Conservation (phyloP, 257 asterid genomes). For the Forsythia suspensa region DNA sequence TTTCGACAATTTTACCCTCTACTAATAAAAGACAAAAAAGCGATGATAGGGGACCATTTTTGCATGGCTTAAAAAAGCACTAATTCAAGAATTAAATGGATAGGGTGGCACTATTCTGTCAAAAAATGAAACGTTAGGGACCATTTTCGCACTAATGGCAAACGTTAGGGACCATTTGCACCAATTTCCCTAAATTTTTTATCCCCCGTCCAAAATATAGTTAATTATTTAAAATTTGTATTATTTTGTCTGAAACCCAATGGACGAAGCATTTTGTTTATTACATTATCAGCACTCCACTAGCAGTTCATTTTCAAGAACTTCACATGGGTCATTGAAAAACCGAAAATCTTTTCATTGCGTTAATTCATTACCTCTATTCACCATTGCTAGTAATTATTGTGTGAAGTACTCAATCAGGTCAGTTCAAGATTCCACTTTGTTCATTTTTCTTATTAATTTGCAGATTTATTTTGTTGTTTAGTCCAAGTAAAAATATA, state of each 20-base stretch:
- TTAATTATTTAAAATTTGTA: too few species aligned
- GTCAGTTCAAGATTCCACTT: constrained; percentile 32
- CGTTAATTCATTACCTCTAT: constrained; percentile 19
- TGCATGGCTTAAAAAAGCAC: too few species aligned
- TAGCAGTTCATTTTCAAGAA: constrained; percentile 19
- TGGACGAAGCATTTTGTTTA: not conserved
- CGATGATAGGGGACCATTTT: too few species aligned
- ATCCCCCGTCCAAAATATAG: not conserved
- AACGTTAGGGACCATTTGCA: too few species aligned
- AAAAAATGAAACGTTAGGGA: too few species aligned
- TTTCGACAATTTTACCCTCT: too few species aligned
- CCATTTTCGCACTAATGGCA: too few species aligned
- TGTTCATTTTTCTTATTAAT: not conserved
- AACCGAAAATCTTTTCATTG: constrained; percentile 24
- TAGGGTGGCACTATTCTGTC: too few species aligned
- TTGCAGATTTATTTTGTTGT: not conserved
- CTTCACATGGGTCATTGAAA: constrained; percentile 34
- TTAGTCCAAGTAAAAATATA: not conserved
- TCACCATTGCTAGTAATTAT: not conserved
- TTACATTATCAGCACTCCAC: not conserved
- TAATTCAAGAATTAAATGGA: too few species aligned
- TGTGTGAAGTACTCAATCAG: constrained; percentile 37
- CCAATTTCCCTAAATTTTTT: too few species aligned
- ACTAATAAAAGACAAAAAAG: too few species aligned
- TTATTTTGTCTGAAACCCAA: not conserved